phyloP scores from a whole-genome alignment of 2,329 filamentous ascomycete genomes.

The Botryotinia calthae region DNA sequence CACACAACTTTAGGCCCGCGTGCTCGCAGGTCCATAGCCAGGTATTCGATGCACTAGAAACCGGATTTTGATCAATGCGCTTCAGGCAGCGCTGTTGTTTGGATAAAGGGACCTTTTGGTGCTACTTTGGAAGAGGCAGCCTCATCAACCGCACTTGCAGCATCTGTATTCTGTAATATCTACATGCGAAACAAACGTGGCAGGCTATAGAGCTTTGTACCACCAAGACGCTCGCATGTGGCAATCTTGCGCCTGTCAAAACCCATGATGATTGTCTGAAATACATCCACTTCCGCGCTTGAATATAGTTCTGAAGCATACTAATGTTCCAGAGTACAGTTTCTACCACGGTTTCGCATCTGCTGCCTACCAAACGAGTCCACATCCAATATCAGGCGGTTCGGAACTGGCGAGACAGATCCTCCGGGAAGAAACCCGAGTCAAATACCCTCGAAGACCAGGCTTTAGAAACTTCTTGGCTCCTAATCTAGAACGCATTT shows the following conservation, averaged over 20 bases:
- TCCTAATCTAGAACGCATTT: not conserved
- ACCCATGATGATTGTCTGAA: not conserved
- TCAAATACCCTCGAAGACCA: not conserved
- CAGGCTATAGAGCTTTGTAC: not conserved
- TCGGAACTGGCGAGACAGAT: not conserved
- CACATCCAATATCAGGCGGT: not conserved
- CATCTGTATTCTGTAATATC: not conserved
- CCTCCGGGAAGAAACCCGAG: not conserved
- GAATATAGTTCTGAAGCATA: not conserved
- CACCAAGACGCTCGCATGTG: not conserved
- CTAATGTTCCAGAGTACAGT: not conserved
- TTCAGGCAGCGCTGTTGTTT: not conserved
- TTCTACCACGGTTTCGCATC: not conserved
- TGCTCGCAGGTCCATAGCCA: not conserved
- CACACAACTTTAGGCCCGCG: not conserved
- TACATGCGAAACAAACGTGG: not conserved
- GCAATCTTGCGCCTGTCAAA: not conserved
- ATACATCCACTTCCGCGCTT: not conserved
- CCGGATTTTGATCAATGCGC: not conserved
- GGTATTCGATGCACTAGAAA: not conserved
- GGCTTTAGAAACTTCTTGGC: not conserved
- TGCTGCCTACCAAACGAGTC: conserved; percentile 4
- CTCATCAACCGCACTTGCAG: not conserved
- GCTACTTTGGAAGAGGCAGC: not conserved
- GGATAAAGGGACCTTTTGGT: not conserved